A percentile compares a stretch with the other conserved stretches of the same genome.
These are phyloP conservation scores for Phytophthora ohioensis DNA, from an alignment of 352 stramenopile genomes.

Conservation along the genomic window DNA sequence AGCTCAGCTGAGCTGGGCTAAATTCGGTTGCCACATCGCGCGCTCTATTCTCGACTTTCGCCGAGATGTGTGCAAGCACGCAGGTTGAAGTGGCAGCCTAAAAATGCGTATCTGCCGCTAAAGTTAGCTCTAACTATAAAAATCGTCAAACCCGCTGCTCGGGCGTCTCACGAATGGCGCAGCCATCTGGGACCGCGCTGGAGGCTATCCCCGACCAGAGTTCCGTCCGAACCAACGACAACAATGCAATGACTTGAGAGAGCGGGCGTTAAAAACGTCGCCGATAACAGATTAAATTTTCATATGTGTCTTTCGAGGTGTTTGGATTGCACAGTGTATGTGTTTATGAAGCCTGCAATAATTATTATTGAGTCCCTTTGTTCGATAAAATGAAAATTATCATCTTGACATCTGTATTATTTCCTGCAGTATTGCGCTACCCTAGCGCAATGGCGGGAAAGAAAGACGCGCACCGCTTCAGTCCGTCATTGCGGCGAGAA, in stretches of 20 bases:
- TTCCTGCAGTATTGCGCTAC: neutral
- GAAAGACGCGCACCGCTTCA: slow-evolving; percentile 6
- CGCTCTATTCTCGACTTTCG: slow-evolving; percentile 31
- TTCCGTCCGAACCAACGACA: neutral
- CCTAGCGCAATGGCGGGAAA: slow-evolving; percentile 13
- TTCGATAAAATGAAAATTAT: neutral
- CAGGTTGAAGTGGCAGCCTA: slow-evolving; percentile 20
- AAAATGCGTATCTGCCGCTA: slow-evolving; percentile 8
- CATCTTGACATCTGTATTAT: neutral
- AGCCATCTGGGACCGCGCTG: slow-evolving; percentile 8
- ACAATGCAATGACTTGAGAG: slow-evolving; percentile 1
- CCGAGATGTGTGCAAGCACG: slow-evolving; percentile 19
- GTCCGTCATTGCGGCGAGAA: slow-evolving; percentile 24
- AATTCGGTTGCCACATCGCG: slow-evolving; percentile 15
- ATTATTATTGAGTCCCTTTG: neutral
- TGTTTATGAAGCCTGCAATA: too few relatives aligned
- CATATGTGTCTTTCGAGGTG: too few relatives aligned
- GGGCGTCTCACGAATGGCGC: slow-evolving; percentile 24
- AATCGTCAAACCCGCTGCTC: slow-evolving; percentile 1
- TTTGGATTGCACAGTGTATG: too few relatives aligned
- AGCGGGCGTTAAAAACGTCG: too few relatives aligned
- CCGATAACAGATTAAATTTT: too few relatives aligned
- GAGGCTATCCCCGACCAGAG: slow-evolving; percentile 16
- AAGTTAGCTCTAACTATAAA: neutral
- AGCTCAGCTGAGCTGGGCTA: slow-evolving; percentile 8